Evolutionary conservation across 2,329 filamentous ascomycete species (phyloP).

Genomic region (Delphinella strobiligena): DNA sequence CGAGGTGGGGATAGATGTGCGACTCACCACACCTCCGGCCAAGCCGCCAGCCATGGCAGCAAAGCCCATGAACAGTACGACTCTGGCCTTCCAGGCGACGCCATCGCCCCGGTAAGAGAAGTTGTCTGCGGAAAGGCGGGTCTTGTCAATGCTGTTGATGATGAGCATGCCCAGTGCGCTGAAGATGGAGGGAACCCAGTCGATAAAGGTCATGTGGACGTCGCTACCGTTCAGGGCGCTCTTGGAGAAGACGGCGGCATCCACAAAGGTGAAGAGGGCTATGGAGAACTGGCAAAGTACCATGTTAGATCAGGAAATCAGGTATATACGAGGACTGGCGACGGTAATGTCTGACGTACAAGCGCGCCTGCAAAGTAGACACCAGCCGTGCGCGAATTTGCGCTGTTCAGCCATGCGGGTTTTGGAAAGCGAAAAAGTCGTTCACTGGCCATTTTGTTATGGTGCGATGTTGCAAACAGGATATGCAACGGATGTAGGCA

Average conservation of each 20-base stretch:
- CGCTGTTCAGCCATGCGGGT: slow-evolving; percentile 55
- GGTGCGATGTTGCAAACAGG: slow-evolving; percentile 1
- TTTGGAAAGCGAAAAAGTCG: slow-evolving; percentile 56
- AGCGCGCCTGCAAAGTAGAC: slow-evolving; percentile 55
- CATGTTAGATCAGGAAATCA: background rate
- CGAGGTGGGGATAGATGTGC: background rate
- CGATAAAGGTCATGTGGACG: slow-evolving; percentile 56
- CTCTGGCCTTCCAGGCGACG: slow-evolving; percentile 57
- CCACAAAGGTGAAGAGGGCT: slow-evolving; percentile 58
- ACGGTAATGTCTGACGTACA: slow-evolving; percentile 31
- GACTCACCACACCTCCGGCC: slow-evolving; percentile 49
- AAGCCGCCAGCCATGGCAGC: slow-evolving; percentile 56
- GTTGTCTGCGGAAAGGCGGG: slow-evolving; percentile 49
- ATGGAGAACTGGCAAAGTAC: slow-evolving; percentile 48
- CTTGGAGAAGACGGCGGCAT: slow-evolving; percentile 52
- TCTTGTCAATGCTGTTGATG: slow-evolving; percentile 62
- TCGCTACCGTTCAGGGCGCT: slow-evolving; percentile 48
- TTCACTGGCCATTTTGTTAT: slow-evolving; percentile 33
- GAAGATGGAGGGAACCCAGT: slow-evolving; percentile 63
- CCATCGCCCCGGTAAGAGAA: slow-evolving; percentile 54
- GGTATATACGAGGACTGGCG: background rate
- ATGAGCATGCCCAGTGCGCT: slow-evolving; percentile 58
- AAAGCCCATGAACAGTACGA: slow-evolving; percentile 59
- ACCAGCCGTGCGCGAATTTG: slow-evolving; percentile 50
- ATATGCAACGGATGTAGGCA: slow-evolving; percentile 1